A percentile compares a stretch with the other conserved stretches of the same genome.
Evolutionary conservation across 768 basidiomycete species (phyloP).

Genomic region (Zangia roseola): DNA sequence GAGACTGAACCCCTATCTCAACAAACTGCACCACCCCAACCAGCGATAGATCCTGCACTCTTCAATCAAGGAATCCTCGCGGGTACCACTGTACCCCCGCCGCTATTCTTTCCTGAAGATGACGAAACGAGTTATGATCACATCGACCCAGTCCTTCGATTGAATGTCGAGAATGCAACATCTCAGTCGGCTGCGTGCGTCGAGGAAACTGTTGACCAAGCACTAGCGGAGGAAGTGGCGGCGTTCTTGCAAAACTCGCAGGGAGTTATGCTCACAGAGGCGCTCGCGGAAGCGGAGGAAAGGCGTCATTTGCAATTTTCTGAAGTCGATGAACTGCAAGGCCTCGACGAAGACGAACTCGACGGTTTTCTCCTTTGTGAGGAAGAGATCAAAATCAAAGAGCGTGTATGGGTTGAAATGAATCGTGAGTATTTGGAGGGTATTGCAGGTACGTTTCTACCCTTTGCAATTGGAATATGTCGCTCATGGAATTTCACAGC

Average conservation of each 20-base stretch:
- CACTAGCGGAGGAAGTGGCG: conserved; percentile 68
- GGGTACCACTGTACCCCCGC: conserved; percentile 42
- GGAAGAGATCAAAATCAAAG: conserved; percentile 82
- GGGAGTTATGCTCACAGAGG: conserved; percentile 55
- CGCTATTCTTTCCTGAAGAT: conserved; percentile 47
- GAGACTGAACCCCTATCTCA: conserved; percentile 10
- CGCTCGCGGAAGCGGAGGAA: conserved; percentile 67
- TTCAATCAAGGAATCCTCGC: conserved; percentile 68
- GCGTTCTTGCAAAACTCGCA: conserved; percentile 62
- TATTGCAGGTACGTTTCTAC: conserved; percentile 56
- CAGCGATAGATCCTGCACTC: conserved; percentile 53
- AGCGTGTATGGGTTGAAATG: conserved; percentile 91
- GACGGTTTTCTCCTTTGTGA: conserved; percentile 75
- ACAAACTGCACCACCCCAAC: conserved; percentile 17
- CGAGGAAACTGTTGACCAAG: conserved; percentile 61
- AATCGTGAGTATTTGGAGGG: conserved; percentile 90
- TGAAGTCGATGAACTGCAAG: conserved; percentile 58
- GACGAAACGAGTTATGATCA: conserved; percentile 41
- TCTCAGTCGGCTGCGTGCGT: conserved; percentile 35
- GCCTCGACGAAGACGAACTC: conserved; percentile 89
- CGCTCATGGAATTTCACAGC: conserved; percentile 54
- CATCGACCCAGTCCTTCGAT: conserved; percentile 57
- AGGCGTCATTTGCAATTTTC: conserved; percentile 53
- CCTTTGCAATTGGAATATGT: conserved; percentile 23
- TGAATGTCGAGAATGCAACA: conserved; percentile 15